phyloP scores from a whole-genome alignment of 306 rosid genomes.

The Abrus precatorius region DNA sequence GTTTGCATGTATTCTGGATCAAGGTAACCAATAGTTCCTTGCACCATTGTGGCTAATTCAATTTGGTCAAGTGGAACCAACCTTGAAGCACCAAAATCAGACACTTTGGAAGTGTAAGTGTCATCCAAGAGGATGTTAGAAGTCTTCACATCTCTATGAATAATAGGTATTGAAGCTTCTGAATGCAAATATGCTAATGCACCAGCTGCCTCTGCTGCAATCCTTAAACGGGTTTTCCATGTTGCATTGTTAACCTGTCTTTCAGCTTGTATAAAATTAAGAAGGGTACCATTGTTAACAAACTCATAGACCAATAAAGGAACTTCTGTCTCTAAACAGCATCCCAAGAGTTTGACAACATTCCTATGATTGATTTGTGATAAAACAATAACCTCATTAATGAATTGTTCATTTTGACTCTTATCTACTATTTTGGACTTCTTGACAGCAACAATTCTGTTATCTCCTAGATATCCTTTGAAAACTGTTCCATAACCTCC shows the following conservation, averaged over 20 bases:
- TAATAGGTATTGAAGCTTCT: too few relatives aligned
- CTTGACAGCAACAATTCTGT: slow-evolving; percentile 49
- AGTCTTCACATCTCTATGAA: slow-evolving; percentile 47
- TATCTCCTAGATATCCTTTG: slow-evolving; percentile 39
- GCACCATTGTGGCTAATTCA: slow-evolving; percentile 53
- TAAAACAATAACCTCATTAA: slow-evolving; percentile 55
- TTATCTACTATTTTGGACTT: slow-evolving; percentile 51
- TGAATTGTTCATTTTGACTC: slow-evolving; percentile 55
- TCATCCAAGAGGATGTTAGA: slow-evolving; percentile 57
- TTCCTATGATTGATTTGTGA: slow-evolving; percentile 65
- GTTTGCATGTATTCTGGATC: slow-evolving; percentile 49
- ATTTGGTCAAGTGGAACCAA: too few relatives aligned
- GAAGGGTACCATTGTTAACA: slow-evolving; percentile 51
- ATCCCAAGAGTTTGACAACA: not conserved
- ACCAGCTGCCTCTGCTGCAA: too few relatives aligned
- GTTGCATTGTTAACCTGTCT: not conserved
- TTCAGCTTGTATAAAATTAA: slow-evolving; percentile 39
- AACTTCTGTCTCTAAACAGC: too few relatives aligned
- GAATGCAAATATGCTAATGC: too few relatives aligned
- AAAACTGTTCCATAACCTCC: slow-evolving; percentile 59
- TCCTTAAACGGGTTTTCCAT: slow-evolving; percentile 41
- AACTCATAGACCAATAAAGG: slow-evolving; percentile 54
- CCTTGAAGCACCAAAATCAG: too few relatives aligned
- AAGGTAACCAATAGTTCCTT: slow-evolving; percentile 62
- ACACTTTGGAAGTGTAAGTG: slow-evolving; percentile 51